Base-by-base conservation (phyloP, 1,284 basidiomycete genomes). In the Amylostereum chailletii region DNA sequence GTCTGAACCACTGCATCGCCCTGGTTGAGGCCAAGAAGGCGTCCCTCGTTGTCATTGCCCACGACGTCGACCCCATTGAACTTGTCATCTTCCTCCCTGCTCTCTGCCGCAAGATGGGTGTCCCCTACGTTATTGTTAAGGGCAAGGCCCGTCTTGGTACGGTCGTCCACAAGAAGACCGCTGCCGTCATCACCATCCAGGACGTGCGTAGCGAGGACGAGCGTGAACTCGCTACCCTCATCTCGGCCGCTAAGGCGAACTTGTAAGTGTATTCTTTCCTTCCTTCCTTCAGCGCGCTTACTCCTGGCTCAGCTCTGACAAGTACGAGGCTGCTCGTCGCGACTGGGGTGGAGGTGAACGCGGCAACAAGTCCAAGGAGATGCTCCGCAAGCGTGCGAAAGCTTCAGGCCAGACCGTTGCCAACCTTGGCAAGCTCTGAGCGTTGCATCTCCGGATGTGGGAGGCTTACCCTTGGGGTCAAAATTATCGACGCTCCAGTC, bases 41-140 rank as follows among this genome's bases (percentile, higher is more conserved):
- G 46, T 80, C 88, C 51, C 86, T 99, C 56, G 95, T 99, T 60
- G 82, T 95, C 71, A 96, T 99, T 61, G 93, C 92, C 51, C 93
- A 97, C 68, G 95, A 99, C 70, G 95, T 98, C 58, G 95, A 98
- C 79, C 95, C 95, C 49, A 95, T 98, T 57, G 95, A 99, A 73
- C 88, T 99, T 62, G 93, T 95, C 59, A 82, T 99, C 73, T 98
- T 94, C 88, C 79, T 99, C 53, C 95, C 95, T 55, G 94, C 95
- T 53, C 86, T 98, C 57, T 99, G 95, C 79, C 85, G 94, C 71
- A 97, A 97, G 86, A 96, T 97, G 94, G 94, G 94, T 67, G 85
- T 97, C 45, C 93, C 93, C 34, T 98, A 98, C 74, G 92, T 95
- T 58, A 97, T 99, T 62, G 93, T 97, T 64, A 96, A 97, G 81